Percentiles rank a stretch among this genome's conserved stretches.
These are phyloP conservation scores for Aureoboletus auriporus DNA, from an alignment of 768 basidiomycete genomes.

Conservation along the genomic window DNA sequence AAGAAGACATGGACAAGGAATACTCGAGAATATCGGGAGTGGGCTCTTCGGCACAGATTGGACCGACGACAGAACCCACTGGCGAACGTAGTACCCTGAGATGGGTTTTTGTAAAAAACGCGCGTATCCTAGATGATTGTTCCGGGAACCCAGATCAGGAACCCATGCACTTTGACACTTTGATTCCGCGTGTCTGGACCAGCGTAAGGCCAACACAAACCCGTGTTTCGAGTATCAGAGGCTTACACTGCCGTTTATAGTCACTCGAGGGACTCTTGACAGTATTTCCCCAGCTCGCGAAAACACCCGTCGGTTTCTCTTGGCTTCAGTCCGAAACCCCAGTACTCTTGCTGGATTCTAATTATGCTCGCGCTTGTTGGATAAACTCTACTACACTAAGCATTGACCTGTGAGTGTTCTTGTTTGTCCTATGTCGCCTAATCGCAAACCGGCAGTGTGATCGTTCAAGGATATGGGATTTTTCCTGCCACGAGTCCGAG, in stretches of 20 bases:
- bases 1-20: neutral
- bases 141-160: neutral
- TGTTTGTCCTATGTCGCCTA: neutral
- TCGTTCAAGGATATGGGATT: slow-evolving; percentile 21
- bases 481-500: slow-evolving; percentile 18
- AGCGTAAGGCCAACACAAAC: slow-evolving; percentile 17
- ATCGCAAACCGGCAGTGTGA: neutral
- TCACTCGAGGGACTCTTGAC: slow-evolving; percentile 18
- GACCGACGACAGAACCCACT: neutral
- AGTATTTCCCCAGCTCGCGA: slow-evolving; percentile 23
- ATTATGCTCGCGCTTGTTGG: slow-evolving; percentile 14
- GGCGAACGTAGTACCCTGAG: neutral
- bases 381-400: slow-evolving; percentile 13
- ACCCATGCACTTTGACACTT: neutral
- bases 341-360: slow-evolving; percentile 18
- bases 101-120: slow-evolving; percentile 20
- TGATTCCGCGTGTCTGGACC: slow-evolving; percentile 25
- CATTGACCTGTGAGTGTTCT: slow-evolving; percentile 19
- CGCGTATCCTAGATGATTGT: neutral
- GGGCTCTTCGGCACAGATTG: neutral
- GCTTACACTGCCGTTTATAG: slow-evolving; percentile 11
- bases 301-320: slow-evolving; percentile 15
- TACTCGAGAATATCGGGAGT: neutral
- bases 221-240: neutral
- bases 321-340: slow-evolving; percentile 28